phyloP scores from a whole-genome alignment of 2,329 filamentous ascomycete species.

The Clarireedia paspali region DNA sequence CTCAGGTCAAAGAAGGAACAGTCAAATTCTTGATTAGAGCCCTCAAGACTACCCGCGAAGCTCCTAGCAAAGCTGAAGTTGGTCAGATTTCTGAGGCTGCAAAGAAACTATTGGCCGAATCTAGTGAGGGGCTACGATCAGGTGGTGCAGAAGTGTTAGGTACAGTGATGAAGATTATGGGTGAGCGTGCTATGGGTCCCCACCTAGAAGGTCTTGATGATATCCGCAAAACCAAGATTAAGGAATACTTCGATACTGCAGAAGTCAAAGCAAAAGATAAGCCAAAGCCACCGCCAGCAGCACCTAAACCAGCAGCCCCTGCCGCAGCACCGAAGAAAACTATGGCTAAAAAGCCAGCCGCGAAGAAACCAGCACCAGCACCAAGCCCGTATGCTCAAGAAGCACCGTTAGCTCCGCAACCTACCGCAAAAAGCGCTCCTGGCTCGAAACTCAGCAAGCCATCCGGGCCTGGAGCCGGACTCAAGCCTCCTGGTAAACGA shows the following conservation, averaged over 20 bases:
- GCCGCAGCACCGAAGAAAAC: slow-evolving; percentile 39
- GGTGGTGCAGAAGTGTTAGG: slow-evolving; percentile 89
- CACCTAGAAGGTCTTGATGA: slow-evolving; percentile 90
- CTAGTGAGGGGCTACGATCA: slow-evolving; percentile 74
- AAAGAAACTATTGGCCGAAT: slow-evolving; percentile 86
- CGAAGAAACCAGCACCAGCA: slow-evolving; percentile 41
- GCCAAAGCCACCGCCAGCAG: slow-evolving; percentile 72
- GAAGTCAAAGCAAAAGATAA: slow-evolving; percentile 88
- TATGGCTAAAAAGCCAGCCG: slow-evolving; percentile 31
- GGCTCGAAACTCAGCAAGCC: slow-evolving; percentile 49
- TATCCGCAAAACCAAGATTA: slow-evolving; percentile 90
- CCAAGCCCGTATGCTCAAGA: slow-evolving; percentile 39
- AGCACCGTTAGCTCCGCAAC: slow-evolving; percentile 49
- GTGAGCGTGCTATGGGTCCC: slow-evolving; percentile 89
- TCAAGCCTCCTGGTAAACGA: slow-evolving; percentile 54
- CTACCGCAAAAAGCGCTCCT: slow-evolving; percentile 43
- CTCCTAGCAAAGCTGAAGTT: slow-evolving; percentile 78
- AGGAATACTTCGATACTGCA: slow-evolving; percentile 77
- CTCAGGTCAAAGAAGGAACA: slow-evolving; percentile 92
- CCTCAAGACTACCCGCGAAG: slow-evolving; percentile 72
- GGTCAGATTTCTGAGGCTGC: slow-evolving; percentile 77
- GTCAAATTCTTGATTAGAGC: slow-evolving; percentile 89
- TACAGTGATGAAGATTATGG: slow-evolving; percentile 97
- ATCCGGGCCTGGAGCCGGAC: slow-evolving; percentile 33
- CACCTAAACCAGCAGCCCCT: slow-evolving; percentile 47